A percentile compares a stretch with the other conserved stretches of the same genome.
phyloP scores from a whole-genome alignment of 805 yeast species.

The Lipomyces spencermartinsiae region DNA sequence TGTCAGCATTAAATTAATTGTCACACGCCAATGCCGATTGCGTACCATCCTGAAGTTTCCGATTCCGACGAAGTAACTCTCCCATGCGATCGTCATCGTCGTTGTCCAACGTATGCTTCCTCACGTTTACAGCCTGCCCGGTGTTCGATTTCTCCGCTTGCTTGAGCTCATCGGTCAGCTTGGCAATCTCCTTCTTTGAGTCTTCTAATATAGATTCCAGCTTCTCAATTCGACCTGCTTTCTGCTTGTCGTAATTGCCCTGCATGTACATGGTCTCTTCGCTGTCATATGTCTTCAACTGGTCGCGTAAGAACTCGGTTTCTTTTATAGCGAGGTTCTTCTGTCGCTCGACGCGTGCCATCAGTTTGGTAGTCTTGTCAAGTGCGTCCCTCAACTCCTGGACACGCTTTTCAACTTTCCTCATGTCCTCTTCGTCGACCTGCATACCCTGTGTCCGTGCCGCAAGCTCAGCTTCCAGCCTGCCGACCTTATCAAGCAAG shows the following conservation, averaged over 20 bases:
- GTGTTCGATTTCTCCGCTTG: conserved; percentile 42
- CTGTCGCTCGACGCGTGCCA: conserved; percentile 55
- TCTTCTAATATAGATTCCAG: conserved; percentile 60
- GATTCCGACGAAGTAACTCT: conserved; percentile 52
- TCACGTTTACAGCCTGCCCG: conserved; percentile 12
- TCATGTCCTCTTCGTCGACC: conserved; percentile 42
- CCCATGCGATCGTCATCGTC: conserved; percentile 44
- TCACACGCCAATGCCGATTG: neutral
- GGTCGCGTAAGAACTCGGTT: conserved; percentile 61
- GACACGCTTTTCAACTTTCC: conserved; percentile 43
- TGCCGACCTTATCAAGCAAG: conserved; percentile 45
- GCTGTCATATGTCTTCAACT: conserved; percentile 58
- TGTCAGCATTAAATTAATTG: neutral
- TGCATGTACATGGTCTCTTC: conserved; percentile 41
- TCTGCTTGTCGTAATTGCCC: conserved; percentile 35
- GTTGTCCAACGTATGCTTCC: conserved; percentile 30
- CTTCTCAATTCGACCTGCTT: conserved; percentile 43
- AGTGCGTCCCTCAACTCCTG: conserved; percentile 46
- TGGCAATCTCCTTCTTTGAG: conserved; percentile 59
- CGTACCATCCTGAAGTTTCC: conserved; percentile 45
- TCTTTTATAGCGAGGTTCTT: conserved; percentile 62
- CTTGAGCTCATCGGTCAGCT: conserved; percentile 51
- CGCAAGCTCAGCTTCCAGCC: conserved; percentile 44
- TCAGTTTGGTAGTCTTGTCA: conserved; percentile 50
- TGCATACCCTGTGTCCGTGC: conserved; percentile 36